Conservation (phyloP, 257 asterid species). For the Solanum pimpinellifolium region DNA sequence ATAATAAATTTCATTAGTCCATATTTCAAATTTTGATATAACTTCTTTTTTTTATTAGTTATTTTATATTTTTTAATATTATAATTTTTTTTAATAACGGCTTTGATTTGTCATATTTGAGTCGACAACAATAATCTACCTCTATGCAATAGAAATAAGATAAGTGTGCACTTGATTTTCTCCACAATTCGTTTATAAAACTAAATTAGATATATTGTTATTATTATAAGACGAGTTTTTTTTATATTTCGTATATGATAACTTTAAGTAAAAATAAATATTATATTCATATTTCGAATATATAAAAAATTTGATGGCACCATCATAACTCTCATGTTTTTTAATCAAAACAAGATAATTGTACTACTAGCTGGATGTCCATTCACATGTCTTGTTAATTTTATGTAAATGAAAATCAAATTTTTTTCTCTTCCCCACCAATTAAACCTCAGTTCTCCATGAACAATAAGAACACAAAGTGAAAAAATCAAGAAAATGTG, state of each 20-base stretch:
- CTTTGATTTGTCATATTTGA: no score
- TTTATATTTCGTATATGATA: background rate
- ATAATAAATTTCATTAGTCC: no score
- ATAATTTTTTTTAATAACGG: background rate
- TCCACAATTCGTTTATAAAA: accelerated
- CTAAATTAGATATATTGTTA: background rate
- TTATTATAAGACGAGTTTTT: background rate
- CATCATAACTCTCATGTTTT: background rate
- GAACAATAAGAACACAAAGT: background rate
- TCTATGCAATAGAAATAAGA: no score
- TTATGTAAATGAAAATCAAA: background rate
- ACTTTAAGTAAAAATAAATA: background rate
- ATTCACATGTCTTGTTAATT: background rate
- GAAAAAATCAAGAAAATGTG: background rate
- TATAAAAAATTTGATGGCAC: accelerated
- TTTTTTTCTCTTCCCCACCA: background rate
- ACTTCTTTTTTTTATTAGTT: background rate
- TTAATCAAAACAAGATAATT: background rate
- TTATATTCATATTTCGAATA: background rate
- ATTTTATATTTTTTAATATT: no score
- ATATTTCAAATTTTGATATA: background rate
- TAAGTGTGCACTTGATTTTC: accelerated
- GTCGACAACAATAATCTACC: background rate
- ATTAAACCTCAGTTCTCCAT: background rate
- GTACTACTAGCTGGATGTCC: background rate